A percentile compares a stretch with the other conserved stretches of the same genome.
phyloP scores from a whole-genome alignment of 2,329 filamentous ascomycete genomes.

The Aspergillus calidoustus region DNA sequence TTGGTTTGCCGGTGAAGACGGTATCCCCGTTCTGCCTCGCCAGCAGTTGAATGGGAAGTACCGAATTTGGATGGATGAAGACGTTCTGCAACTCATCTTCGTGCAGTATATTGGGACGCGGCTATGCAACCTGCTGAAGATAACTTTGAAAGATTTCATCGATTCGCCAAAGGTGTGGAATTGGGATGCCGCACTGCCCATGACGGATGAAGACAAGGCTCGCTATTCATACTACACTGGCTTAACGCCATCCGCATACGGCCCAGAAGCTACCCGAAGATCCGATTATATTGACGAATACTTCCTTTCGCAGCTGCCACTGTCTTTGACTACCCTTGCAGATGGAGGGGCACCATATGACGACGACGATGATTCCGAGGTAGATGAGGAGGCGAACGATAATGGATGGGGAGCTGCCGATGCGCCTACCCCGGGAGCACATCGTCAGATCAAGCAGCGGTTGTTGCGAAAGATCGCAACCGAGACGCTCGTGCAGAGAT shows the following conservation, averaged over 20 bases:
- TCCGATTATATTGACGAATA: slow-evolving; percentile 35
- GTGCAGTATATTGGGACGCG: slow-evolving; percentile 49
- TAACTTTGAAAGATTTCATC: slow-evolving; percentile 19
- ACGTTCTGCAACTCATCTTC: slow-evolving; percentile 53
- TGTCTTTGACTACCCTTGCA: slow-evolving; percentile 23
- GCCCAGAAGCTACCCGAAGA: slow-evolving; percentile 18
- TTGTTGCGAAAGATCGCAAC: slow-evolving; percentile 47
- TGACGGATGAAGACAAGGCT: slow-evolving; percentile 29
- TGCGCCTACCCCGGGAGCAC: neutral
- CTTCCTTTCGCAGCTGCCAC: slow-evolving; percentile 42
- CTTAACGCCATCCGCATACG: neutral
- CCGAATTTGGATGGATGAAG: slow-evolving; percentile 53
- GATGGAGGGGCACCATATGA: slow-evolving; percentile 32
- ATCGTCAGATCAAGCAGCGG: slow-evolving; percentile 43
- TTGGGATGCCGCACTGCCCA: slow-evolving; percentile 12
- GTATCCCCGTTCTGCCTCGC: slow-evolving; percentile 49
- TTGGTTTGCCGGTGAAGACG: slow-evolving; percentile 47
- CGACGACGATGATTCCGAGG: slow-evolving; percentile 29
- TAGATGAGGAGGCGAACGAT: slow-evolving; percentile 28
- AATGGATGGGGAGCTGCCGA: neutral
- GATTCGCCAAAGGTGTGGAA: slow-evolving; percentile 18
- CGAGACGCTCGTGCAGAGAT: slow-evolving; percentile 41
- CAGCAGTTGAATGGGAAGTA: slow-evolving; percentile 52
- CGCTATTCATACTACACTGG: slow-evolving; percentile 34
- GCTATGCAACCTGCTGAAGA: slow-evolving; percentile 37